Evolutionary conservation across 1,284 basidiomycete genomes (phyloP).

Genomic region (Pulveroboletus sp.): DNA sequence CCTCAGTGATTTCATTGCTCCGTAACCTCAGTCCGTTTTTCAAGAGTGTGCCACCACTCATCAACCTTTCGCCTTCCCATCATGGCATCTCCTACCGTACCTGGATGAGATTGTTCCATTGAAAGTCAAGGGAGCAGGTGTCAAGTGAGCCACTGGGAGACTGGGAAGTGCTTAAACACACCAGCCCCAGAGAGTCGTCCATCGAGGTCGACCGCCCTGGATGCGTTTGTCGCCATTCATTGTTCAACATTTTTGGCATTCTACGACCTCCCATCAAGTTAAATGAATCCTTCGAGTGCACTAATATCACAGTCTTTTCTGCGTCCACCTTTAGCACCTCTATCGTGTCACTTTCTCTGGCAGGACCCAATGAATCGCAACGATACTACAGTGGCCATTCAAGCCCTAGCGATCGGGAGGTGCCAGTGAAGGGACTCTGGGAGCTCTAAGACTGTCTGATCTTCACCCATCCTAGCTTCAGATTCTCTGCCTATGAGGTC

Average conservation of each 20-base stretch:
- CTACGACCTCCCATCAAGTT: slow-evolving; percentile 30
- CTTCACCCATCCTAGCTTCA: too few relatives aligned
- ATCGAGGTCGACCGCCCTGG: slow-evolving; percentile 3
- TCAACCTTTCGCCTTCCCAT: slow-evolving; percentile 30
- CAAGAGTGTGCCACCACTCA: slow-evolving; percentile 32
- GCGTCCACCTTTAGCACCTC: slow-evolving; percentile 26
- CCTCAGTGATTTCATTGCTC: slow-evolving; percentile 32
- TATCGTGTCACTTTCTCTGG: slow-evolving; percentile 17
- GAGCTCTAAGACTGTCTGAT: too few relatives aligned
- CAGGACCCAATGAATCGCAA: slow-evolving; percentile 11
- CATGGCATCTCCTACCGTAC: slow-evolving; percentile 31
- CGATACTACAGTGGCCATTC: too few relatives aligned
- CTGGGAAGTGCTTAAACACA: slow-evolving; percentile 31
- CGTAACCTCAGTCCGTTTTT: slow-evolving; percentile 36
- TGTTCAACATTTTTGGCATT: too few relatives aligned
- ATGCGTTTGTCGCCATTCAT: slow-evolving; percentile 21
- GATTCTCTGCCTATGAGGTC: background rate
- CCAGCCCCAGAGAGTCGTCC: slow-evolving; percentile 26
- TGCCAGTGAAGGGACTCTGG: too few relatives aligned
- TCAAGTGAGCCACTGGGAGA: slow-evolving; percentile 32
- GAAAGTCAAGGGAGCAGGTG: slow-evolving; percentile 33
- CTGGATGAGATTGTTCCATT: slow-evolving; percentile 31
- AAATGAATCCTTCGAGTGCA: slow-evolving; percentile 30
- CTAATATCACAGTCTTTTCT: slow-evolving; percentile 29
- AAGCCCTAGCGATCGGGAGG: too few relatives aligned